Evolutionary conservation across 495 filamentous ascomycete genomes (phyloP).

Genomic region (Bathelium albidoporum): DNA sequence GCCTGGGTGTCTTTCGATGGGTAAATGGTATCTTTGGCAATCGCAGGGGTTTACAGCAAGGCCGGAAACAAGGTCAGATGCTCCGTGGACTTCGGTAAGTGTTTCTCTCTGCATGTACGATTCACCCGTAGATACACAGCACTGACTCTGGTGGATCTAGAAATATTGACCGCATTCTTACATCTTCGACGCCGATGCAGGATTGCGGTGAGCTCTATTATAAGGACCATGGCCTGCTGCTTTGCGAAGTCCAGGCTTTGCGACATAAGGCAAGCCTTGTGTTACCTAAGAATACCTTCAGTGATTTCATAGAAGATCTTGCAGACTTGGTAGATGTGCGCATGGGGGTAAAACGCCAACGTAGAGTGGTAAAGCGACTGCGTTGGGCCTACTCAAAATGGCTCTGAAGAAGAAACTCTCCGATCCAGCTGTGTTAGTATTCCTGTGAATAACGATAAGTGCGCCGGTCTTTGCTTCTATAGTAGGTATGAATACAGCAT

Average conservation of each 20-base stretch:
- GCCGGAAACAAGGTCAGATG: conserved; percentile 51
- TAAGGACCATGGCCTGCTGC: conserved; percentile 79
- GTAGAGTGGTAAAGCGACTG: conserved; percentile 67
- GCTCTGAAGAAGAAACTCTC: conserved; percentile 31
- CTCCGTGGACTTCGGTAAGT: conserved; percentile 60
- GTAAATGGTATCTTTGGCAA: conserved; percentile 54
- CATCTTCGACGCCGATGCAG: conserved; percentile 44
- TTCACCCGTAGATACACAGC: too few species aligned
- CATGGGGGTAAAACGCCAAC: conserved; percentile 58
- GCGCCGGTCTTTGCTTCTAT: too few species aligned
- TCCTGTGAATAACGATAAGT: too few species aligned
- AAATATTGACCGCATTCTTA: conserved; percentile 77
- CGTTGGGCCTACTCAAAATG: conserved; percentile 80
- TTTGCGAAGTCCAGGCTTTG: conserved; percentile 78
- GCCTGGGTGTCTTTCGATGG: conserved; percentile 64
- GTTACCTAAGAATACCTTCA: conserved; percentile 59
- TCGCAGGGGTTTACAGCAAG: conserved; percentile 51
- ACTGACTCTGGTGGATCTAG: conserved; percentile 13
- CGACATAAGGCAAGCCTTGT: conserved; percentile 51
- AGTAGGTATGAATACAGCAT: too few species aligned
- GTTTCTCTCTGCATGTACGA: not conserved
- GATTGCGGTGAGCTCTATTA: conserved; percentile 61
- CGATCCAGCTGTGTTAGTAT: too few species aligned
- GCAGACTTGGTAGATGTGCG: conserved; percentile 71
- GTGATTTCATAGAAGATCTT: conserved; percentile 77